Conservation (phyloP, 345 rosid genomes). For the Citrus inodora region DNA sequence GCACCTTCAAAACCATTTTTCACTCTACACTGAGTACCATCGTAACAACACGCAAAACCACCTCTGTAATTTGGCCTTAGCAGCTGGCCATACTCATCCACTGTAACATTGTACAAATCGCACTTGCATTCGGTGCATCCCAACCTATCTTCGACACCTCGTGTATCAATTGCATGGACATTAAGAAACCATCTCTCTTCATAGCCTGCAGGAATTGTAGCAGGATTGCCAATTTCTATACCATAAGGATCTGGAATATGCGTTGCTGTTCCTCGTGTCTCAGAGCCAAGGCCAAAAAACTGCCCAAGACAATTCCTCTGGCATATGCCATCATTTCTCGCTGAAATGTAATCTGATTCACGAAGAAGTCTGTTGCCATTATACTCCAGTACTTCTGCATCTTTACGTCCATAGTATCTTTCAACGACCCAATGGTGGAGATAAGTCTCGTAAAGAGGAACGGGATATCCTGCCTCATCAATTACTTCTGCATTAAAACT, state of each 20-base stretch:
- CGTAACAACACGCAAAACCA: constrained; percentile 70
- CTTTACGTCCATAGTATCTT: constrained; percentile 43
- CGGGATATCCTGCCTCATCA: constrained; percentile 59
- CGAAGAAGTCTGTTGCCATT: not conserved
- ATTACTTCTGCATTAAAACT: constrained; percentile 64
- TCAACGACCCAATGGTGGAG: constrained; percentile 82
- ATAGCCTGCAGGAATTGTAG: constrained; percentile 58
- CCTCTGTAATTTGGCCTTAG: constrained; percentile 60
- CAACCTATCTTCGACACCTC: constrained; percentile 63
- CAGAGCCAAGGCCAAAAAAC: constrained; percentile 79
- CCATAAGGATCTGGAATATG: constrained; percentile 82
- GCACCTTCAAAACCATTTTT: constrained; percentile 46
- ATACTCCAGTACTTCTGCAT: constrained; percentile 9
- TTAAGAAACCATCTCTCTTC: constrained; percentile 75
- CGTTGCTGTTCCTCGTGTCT: constrained; percentile 64
- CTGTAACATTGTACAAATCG: constrained; percentile 67
- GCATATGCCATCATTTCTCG: constrained; percentile 64
- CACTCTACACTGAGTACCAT: constrained; percentile 59
- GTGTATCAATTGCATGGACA: constrained; percentile 82
- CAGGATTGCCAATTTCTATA: constrained; percentile 65
- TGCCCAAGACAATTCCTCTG: constrained; percentile 38
- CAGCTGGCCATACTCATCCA: constrained; percentile 43
- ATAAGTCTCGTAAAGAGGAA: constrained; percentile 82
- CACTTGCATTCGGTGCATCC: constrained; percentile 85
- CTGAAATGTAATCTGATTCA: constrained; percentile 24